Base-by-base conservation (phyloP, 225 moss, liverwort and hornwort genomes). In the Marchantia polymorpha region DNA sequence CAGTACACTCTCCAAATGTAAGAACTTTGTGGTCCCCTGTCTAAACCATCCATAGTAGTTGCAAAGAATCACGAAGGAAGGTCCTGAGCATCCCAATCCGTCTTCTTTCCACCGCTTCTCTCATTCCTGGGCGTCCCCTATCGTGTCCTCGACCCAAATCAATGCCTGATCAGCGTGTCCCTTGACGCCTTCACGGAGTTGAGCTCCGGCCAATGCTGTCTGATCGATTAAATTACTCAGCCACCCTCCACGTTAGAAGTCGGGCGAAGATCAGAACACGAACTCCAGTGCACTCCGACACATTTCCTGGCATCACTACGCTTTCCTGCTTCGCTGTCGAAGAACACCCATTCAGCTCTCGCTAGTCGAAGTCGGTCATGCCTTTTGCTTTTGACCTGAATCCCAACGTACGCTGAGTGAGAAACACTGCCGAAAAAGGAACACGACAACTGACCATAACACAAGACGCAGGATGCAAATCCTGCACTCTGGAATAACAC, bases 21-120 rank as follows among this genome's bases (percentile, higher is more conserved):
- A 22, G 22, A 77, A 25, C 25, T 63, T 48, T 27, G 48, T 20
- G 23, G 60, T 50, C 27, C 77, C 51, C 49, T 51, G 48, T 51
- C 64, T 51, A 77, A 49, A 77, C 46, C 64, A 77, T 64, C 77
- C 77, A 77, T 77, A 49, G 48, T 65, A 77, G 27, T 64, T 77
- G 64, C 49, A n/a, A 47, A 7, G 7, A 22, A 75, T 7, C 17
- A 50, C n/a, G 10, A 22, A 58, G 16, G 58, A 31, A 29, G 20
- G 17, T 59, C 75, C 59, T 75, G 16, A 17, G 55, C 15, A 20
- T 16, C 27, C 58, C 11, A 59, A 53, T 10, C 58, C 75, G 25
- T 27, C 64, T 26, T 65, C 11, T 64, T 50, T 63, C 64, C 17
- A 49, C n/a, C 61, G 64, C 77, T 50, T 63, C 23, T 11, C 10